Percentiles rank a stretch among this genome's conserved stretches.
Evolutionary conservation across 2,329 filamentous ascomycete species (phyloP).

Genomic region (Cryphonectria japonica): DNA sequence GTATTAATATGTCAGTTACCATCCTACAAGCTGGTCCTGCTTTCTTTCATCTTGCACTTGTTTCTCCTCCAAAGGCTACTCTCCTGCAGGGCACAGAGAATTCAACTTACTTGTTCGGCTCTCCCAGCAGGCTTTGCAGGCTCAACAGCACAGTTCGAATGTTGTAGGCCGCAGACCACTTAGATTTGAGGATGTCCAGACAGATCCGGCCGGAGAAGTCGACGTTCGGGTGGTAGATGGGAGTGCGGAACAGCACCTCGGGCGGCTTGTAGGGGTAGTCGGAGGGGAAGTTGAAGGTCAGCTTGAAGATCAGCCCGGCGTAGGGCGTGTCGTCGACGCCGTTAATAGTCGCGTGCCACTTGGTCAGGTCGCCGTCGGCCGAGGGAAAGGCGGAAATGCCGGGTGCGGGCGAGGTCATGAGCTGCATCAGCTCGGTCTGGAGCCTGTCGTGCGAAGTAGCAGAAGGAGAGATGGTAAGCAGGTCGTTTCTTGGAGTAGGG

Average conservation of each 20-base stretch:
- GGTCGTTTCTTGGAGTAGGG: background rate
- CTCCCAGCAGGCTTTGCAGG: constrained; percentile 90
- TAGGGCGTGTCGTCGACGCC: constrained; percentile 93
- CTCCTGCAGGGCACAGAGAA: background rate
- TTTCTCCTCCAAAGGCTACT: background rate
- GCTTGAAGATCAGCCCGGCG: constrained; percentile 84
- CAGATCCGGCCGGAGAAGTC: constrained; percentile 98
- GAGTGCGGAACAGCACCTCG: constrained; percentile 94
- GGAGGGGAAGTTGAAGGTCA: constrained; percentile 84
- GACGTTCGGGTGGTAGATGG: constrained; percentile 98
- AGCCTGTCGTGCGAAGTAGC: constrained; percentile 58
- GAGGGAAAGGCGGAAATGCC: constrained; percentile 95
- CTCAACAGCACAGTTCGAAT: constrained; percentile 92
- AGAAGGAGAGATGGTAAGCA: background rate
- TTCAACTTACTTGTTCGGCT: constrained; percentile 89
- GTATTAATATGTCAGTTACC: constrained; percentile 9
- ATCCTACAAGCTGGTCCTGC: background rate
- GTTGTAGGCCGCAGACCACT: constrained; percentile 98
- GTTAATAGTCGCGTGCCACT: constrained; percentile 92
- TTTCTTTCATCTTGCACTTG: background rate
- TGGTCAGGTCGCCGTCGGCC: constrained; percentile 84
- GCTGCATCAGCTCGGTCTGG: constrained; percentile 96
- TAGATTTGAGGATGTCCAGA: constrained; percentile 97
- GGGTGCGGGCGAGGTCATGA: constrained; percentile 93
- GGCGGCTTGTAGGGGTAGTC: constrained; percentile 94